These are phyloP conservation scores for Epichloe festucae DNA, from an alignment of 2,329 filamentous ascomycete species.

Conservation along the genomic window DNA sequence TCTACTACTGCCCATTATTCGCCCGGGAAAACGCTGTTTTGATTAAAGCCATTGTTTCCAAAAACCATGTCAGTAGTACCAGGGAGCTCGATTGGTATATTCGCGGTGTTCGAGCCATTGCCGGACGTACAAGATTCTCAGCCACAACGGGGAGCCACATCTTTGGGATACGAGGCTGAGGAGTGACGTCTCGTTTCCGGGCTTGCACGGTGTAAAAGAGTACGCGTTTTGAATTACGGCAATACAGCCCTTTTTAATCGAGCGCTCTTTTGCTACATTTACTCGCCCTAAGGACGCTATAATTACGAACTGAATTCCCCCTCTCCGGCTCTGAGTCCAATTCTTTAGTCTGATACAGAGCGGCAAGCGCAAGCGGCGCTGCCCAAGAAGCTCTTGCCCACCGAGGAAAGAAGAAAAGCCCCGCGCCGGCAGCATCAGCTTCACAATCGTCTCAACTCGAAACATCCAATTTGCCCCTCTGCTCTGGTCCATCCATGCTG, in stretches of 20 bases:
- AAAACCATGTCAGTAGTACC: too few species aligned
- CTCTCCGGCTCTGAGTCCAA: background rate
- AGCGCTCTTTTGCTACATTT: background rate
- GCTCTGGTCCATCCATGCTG: conserved; percentile 21
- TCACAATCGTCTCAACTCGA: background rate
- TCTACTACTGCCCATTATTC: too few species aligned
- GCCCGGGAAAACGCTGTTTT: too few species aligned
- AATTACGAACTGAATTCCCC: background rate
- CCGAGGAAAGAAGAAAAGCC: background rate
- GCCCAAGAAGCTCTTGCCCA: conserved; percentile 2
- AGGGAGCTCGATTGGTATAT: too few species aligned
- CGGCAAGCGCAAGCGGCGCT: conserved; percentile 7
- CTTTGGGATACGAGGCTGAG: background rate
- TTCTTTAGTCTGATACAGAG: background rate
- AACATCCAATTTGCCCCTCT: conserved; percentile 3
- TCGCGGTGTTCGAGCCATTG: background rate
- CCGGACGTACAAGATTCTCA: background rate
- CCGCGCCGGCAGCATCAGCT: conserved; percentile 1
- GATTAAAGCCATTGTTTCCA: too few species aligned
- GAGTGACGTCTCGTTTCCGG: background rate
- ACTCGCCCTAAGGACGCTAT: background rate
- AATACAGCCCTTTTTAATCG: background rate
- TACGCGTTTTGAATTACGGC: too few species aligned
- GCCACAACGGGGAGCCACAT: background rate
- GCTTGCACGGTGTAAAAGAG: too few species aligned